phyloP scores from a whole-genome alignment of 2,329 filamentous ascomycete genomes.

The Fonsecaea monophora region DNA sequence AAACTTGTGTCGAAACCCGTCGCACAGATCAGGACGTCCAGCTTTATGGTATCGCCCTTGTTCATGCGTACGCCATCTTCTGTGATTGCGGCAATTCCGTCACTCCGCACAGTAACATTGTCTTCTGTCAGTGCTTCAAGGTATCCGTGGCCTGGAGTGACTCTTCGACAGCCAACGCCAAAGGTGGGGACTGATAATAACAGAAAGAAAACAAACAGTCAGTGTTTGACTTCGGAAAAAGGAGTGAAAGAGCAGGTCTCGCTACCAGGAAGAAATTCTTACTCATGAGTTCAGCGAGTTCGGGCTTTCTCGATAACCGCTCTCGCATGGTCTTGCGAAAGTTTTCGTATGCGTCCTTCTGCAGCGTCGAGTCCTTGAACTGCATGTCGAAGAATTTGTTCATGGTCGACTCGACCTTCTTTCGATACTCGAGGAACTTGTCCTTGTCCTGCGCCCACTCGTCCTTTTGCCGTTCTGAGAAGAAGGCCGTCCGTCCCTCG shows the following conservation, averaged over 20 bases:
- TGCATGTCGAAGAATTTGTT: constrained; percentile 54
- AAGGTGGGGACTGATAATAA: constrained; percentile 42
- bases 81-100: constrained; percentile 8
- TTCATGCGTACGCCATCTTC: constrained; percentile 27
- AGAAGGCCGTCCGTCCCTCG: constrained; percentile 14
- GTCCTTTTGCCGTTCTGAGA: constrained; percentile 35
- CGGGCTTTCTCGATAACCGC: constrained; percentile 47
- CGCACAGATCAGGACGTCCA: constrained; percentile 46
- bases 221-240: neutral
- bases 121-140: constrained; percentile 37
- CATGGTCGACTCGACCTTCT: constrained; percentile 53
- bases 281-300: constrained; percentile 48
- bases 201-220: neutral
- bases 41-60: constrained; percentile 42
- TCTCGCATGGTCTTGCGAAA: constrained; percentile 53
- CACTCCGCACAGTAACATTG: constrained; percentile 23
- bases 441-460: constrained; percentile 51
- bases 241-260: neutral
- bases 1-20: constrained; percentile 48
- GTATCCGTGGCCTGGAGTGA: constrained; percentile 54
- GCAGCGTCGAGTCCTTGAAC: constrained; percentile 50
- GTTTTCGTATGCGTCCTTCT: constrained; percentile 48
- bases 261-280: neutral
- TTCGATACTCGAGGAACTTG: constrained; percentile 52
- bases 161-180: constrained; percentile 38